A percentile compares a stretch with the other conserved stretches of the same genome.
Conservation (phyloP, 495 filamentous ascomycete genomes). For the Achaetomiella virescens region DNA sequence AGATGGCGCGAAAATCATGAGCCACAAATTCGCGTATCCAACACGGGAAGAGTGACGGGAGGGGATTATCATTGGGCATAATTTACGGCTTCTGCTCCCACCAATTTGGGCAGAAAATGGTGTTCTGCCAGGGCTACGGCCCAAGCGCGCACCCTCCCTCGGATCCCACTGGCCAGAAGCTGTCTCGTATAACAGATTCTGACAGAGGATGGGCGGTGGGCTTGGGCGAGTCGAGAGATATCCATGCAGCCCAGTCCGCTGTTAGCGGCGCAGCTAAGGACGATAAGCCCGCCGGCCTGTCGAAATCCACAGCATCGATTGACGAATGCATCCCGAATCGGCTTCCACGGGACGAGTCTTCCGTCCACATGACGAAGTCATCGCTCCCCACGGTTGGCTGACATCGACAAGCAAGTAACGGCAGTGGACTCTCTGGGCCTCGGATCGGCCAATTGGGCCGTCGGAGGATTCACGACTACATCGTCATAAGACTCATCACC, state of each 20-base stretch:
- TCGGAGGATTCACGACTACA: not conserved
- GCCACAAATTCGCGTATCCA: conserved; percentile 21
- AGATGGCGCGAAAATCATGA: not conserved
- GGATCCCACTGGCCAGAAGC: conserved; percentile 26
- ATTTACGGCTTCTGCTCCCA: conserved; percentile 35
- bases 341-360: not conserved
- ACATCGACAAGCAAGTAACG: not conserved
- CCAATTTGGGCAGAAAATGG: conserved; percentile 40
- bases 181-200: conserved; percentile 8
- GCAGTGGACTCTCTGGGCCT: not conserved
- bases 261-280: too few species aligned
- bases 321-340: not conserved
- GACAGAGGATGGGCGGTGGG: conserved; percentile 13
- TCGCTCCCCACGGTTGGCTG: not conserved
- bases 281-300: not conserved
- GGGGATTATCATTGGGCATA: conserved; percentile 34
- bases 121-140: conserved; percentile 20
- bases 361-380: conserved; percentile 20
- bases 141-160: conserved; percentile 25
- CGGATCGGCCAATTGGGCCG: not conserved
- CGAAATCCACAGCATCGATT: conserved; percentile 15
- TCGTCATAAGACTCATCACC: not conserved
- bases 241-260: not conserved
- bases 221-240: not conserved
- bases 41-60: conserved; percentile 22